These are phyloP conservation scores for Thermomyces lanuginosus DNA, from an alignment of 2,329 filamentous ascomycete genomes.

Conservation along the genomic window DNA sequence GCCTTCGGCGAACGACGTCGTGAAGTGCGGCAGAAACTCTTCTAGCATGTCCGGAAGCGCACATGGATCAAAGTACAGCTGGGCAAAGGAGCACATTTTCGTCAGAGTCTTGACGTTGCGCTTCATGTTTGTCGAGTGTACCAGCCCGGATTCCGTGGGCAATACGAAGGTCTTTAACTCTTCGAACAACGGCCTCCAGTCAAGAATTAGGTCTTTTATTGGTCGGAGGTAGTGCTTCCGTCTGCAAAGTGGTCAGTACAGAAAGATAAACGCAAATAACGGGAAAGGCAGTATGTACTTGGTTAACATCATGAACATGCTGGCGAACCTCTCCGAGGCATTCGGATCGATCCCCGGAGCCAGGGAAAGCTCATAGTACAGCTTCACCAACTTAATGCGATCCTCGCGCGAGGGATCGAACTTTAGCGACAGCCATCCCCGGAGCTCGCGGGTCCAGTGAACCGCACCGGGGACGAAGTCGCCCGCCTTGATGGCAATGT, in stretches of 20 bases:
- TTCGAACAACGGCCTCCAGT: slow-evolving; percentile 86
- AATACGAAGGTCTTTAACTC: slow-evolving; percentile 84
- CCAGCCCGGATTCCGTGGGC: slow-evolving; percentile 57
- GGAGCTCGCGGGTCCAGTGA: slow-evolving; percentile 93
- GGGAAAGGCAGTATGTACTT: slow-evolving; percentile 41
- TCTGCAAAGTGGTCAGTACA: slow-evolving; percentile 29
- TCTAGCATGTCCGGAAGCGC: slow-evolving; percentile 70
- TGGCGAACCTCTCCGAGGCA: slow-evolving; percentile 77
- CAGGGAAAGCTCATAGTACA: slow-evolving; percentile 88
- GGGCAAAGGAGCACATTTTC: slow-evolving; percentile 78
- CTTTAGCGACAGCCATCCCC: slow-evolving; percentile 90
- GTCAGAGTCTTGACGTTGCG: slow-evolving; percentile 57
- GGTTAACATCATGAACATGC: slow-evolving; percentile 92
- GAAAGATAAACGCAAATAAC: not conserved
- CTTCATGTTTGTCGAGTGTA: slow-evolving; percentile 46
- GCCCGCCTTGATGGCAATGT: slow-evolving; percentile 76
- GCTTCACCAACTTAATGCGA: slow-evolving; percentile 64
- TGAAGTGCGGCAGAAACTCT: slow-evolving; percentile 74
- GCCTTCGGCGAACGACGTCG: slow-evolving; percentile 77
- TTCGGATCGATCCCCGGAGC: slow-evolving; percentile 73
- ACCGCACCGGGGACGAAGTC: slow-evolving; percentile 87
- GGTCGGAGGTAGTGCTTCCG: slow-evolving; percentile 92
- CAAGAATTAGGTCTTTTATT: slow-evolving; percentile 71
- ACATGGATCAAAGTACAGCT: slow-evolving; percentile 80
- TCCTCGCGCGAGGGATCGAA: slow-evolving; percentile 84